These are phyloP conservation scores for Rhodocollybia butyracea DNA, from an alignment of 768 basidiomycete species.

Conservation along the genomic window DNA sequence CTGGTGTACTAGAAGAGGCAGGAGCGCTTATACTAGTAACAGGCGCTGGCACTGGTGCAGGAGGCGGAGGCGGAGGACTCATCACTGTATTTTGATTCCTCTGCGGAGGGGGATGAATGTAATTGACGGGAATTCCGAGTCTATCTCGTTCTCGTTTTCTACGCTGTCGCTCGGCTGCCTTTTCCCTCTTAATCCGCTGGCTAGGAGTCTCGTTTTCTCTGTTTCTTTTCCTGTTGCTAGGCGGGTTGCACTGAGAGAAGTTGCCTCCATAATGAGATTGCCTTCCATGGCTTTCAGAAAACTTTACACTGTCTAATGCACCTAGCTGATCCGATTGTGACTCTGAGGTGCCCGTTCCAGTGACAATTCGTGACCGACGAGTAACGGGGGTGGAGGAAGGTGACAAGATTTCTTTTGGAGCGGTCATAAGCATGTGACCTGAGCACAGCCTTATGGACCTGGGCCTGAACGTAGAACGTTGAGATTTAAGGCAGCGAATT, in stretches of 20 bases:
- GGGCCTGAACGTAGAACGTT: too few relatives aligned
- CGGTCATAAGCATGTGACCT: too few relatives aligned
- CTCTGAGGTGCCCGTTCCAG: not conserved
- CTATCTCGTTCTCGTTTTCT: conserved; percentile 75
- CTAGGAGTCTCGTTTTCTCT: conserved; percentile 73
- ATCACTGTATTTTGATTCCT: conserved; percentile 11
- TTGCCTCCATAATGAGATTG: not conserved
- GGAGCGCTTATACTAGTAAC: not conserved
- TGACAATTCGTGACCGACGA: conserved; percentile 7
- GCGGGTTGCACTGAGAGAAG: not conserved
- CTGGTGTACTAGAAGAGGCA: conserved; percentile 18
- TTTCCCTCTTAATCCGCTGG: conserved; percentile 77
- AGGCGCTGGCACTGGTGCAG: not conserved
- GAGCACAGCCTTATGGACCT: too few relatives aligned
- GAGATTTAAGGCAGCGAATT: too few relatives aligned
- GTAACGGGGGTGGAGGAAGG: not conserved
- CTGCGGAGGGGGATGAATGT: conserved; percentile 27
- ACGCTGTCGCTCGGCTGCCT: conserved; percentile 83
- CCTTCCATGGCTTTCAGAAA: not conserved
- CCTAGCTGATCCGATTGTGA: conserved; percentile 7
- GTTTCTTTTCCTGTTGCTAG: conserved; percentile 43
- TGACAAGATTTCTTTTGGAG: too few relatives aligned
- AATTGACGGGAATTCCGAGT: conserved; percentile 28
- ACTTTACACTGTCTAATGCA: too few relatives aligned
- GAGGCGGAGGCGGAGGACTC: not conserved